Conservation (phyloP, 2,329 filamentous ascomycete genomes). For the Zymoseptoria brevis region DNA sequence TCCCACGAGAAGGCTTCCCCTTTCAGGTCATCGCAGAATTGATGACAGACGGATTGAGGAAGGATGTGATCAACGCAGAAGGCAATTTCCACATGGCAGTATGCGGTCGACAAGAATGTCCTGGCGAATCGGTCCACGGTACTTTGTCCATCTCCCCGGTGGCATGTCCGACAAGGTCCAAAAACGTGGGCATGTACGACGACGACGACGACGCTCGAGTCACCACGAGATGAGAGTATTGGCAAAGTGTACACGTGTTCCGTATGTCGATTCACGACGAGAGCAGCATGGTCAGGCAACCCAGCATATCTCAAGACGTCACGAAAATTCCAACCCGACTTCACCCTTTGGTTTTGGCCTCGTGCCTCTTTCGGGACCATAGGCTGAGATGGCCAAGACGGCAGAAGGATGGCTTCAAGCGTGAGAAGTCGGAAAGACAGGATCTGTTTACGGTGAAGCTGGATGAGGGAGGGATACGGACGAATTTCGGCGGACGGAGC, state of each 20-base stretch:
- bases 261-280: neutral
- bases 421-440: no score
- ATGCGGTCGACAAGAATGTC: no score
- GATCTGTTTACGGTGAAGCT: no score
- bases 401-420: no score
- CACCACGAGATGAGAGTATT: neutral
- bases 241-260: neutral
- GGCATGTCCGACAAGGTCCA: neutral
- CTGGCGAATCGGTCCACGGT: no score
- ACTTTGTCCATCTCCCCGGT: neutral
- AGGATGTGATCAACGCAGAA: neutral
- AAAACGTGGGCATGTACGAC: neutral
- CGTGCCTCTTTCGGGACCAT: no score
- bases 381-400: no score
- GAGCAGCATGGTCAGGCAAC: no score
- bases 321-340: neutral
- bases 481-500: no score
- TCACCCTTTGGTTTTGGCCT: neutral
- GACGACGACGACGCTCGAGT: neutral
- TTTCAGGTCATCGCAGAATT: neutral
- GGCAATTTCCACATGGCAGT: no score
- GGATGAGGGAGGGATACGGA: no score
- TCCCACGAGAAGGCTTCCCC: neutral
- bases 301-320: neutral
- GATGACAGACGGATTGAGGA: neutral